phyloP scores from a whole-genome alignment of 83 land plant genomes.

The Picea mariana region DNA sequence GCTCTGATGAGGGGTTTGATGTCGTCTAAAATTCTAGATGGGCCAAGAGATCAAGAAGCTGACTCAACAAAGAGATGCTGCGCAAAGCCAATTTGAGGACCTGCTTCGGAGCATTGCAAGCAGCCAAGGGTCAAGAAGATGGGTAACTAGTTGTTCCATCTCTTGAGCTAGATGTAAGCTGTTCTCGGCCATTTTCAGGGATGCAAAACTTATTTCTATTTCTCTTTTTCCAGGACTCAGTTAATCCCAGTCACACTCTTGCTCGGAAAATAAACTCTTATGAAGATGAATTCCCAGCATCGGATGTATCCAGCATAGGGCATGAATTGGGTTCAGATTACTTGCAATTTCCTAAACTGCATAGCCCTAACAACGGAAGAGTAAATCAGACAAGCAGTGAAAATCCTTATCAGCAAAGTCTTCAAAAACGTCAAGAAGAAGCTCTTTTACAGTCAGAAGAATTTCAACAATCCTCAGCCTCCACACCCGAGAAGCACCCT shows the following conservation, averaged over 20 bases:
- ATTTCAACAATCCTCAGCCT: conserved; percentile 4
- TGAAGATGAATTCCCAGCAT: conserved; percentile 35
- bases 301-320: conserved; percentile 22
- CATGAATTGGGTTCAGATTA: conserved; percentile 4
- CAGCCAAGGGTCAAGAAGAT: conserved; percentile 34
- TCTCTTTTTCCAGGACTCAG: conserved; percentile 18
- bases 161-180: background rate
- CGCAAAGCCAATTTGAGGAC: conserved; percentile 67
- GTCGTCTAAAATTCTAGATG: conserved; percentile 37
- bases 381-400: background rate
- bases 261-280: conserved; percentile 11
- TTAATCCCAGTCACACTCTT: conserved; percentile 8
- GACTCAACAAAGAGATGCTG: conserved; percentile 68
- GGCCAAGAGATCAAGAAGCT: conserved; percentile 70
- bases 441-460: conserved; percentile 3
- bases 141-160: conserved; percentile 28
- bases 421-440: background rate
- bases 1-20: background rate
- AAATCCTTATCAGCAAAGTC: background rate
- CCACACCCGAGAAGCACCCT: conserved; percentile 11
- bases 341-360: background rate
- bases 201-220: background rate
- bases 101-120: conserved; percentile 42
- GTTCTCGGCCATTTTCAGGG: conserved; percentile 4
- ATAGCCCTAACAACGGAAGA: background rate